Evolutionary conservation across 768 basidiomycete species (phyloP).

Genomic region (Tulasnella sp.): DNA sequence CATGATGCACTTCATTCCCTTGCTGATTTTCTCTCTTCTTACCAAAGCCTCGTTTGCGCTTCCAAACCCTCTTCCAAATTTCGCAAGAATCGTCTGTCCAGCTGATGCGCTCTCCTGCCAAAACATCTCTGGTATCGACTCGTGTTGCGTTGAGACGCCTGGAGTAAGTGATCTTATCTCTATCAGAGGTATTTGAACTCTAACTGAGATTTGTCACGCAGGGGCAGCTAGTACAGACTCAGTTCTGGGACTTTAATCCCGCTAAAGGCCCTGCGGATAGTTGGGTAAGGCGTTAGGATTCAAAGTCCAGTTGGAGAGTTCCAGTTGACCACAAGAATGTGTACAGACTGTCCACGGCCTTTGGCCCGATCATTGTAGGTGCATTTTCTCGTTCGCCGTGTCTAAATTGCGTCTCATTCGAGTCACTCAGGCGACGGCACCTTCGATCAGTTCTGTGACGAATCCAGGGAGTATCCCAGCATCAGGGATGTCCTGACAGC

Average conservation of each 20-base stretch:
- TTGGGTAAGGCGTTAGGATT: constrained; percentile 54
- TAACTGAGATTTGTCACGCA: constrained; percentile 40
- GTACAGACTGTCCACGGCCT: constrained; percentile 50
- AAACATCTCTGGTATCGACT: neutral
- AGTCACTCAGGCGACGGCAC: constrained; percentile 30
- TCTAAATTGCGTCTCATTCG: neutral
- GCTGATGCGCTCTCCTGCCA: neutral
- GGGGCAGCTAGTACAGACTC: constrained; percentile 65
- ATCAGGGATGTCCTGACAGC: constrained; percentile 39
- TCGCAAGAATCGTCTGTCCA: neutral
- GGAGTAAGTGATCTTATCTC: constrained; percentile 21
- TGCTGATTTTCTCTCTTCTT: neutral
- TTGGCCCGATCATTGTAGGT: constrained; percentile 44
- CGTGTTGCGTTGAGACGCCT: neutral
- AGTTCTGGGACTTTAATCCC: constrained; percentile 75
- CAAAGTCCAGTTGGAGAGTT: neutral
- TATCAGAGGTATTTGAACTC: neutral
- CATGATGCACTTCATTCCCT: neutral
- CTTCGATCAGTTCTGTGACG: constrained; percentile 42
- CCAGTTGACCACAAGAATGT: neutral
- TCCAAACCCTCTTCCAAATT: neutral
- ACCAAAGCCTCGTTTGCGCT: neutral
- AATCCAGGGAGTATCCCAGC: constrained; percentile 39
- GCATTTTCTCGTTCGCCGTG: neutral
- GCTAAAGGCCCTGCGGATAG: constrained; percentile 63